These are phyloP conservation scores for Microbotryum silenes-acaulis DNA, from an alignment of 1,284 basidiomycete species.

Conservation along the genomic window DNA sequence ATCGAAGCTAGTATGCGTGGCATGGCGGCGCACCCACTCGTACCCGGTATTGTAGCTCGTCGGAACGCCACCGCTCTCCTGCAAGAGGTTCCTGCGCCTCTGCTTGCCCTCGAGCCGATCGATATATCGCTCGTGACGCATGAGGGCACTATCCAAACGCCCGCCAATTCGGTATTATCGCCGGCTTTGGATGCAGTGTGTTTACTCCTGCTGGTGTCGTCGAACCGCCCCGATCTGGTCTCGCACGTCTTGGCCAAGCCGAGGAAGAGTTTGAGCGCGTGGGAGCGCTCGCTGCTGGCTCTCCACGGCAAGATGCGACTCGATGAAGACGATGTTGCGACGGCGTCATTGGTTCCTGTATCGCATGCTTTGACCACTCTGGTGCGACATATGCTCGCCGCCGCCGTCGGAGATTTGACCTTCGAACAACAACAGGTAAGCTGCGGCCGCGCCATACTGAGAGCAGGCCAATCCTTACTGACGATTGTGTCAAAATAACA, in stretches of 20 bases:
- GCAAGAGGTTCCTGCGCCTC: too few species aligned
- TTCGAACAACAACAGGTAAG: conserved; percentile 4
- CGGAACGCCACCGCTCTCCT: too few species aligned
- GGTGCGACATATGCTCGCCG: conserved; percentile 2
- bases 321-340: conserved; percentile 23
- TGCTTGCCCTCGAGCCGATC: conserved; percentile 25
- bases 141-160: background rate
- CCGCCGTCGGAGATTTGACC: background rate
- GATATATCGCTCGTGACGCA: conserved; percentile 18
- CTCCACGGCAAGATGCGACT: conserved; percentile 21
- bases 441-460: background rate
- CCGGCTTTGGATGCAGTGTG: conserved; percentile 17
- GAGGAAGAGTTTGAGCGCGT: conserved; percentile 13
- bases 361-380: too few species aligned
- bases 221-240: conserved; percentile 3
- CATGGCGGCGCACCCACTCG: conserved; percentile 14
- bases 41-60: background rate
- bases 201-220: conserved; percentile 7
- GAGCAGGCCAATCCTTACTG: too few species aligned
- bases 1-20: conserved; percentile 15
- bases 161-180: conserved; percentile 2
- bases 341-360: conserved; percentile 3
- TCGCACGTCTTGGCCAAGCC: conserved; percentile 14
- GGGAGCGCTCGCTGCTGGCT: conserved; percentile 28
- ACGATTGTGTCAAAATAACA: too few species aligned